phyloP scores from a whole-genome alignment of 495 filamentous ascomycete genomes.

The Penicillium dipodomyicola region DNA sequence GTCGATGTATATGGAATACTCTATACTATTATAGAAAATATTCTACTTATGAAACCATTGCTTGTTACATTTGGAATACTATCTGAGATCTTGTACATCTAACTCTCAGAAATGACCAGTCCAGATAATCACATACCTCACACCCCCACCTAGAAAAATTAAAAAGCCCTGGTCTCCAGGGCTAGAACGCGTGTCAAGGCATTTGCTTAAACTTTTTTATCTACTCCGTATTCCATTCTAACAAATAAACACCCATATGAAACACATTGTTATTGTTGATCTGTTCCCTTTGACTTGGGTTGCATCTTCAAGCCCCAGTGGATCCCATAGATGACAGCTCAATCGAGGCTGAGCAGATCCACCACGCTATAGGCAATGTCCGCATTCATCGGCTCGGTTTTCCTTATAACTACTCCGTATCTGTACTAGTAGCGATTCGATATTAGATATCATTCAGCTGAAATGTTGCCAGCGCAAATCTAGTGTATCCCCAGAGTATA shows the following conservation, averaged over 20 bases:
- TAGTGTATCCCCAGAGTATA: background rate
- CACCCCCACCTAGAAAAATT: slow-evolving; percentile 8
- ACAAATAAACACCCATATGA: background rate
- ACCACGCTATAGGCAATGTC: slow-evolving; percentile 2
- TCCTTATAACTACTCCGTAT: background rate
- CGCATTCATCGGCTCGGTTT: slow-evolving; percentile 1
- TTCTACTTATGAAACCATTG: background rate
- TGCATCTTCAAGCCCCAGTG: slow-evolving; percentile 12
- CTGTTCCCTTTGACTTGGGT: background rate
- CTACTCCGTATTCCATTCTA: background rate
- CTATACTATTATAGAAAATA: background rate
- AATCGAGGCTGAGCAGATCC: slow-evolving; percentile 3
- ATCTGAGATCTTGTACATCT: background rate
- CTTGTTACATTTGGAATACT: background rate
- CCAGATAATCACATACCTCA: slow-evolving; percentile 23
- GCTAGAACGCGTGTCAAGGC: background rate
- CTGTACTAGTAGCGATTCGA: background rate
- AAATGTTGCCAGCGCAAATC: slow-evolving; percentile 1
- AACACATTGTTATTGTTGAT: background rate
- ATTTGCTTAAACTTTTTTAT: background rate
- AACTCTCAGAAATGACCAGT: slow-evolving; percentile 3
- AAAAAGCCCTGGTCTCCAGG: background rate
- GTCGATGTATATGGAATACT: background rate
- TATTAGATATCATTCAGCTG: slow-evolving; percentile 1
- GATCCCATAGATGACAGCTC: slow-evolving; percentile 2